Evolutionary conservation across 2,329 filamentous ascomycete genomes (phyloP).

Genomic region (Juglanconis oblonga): DNA sequence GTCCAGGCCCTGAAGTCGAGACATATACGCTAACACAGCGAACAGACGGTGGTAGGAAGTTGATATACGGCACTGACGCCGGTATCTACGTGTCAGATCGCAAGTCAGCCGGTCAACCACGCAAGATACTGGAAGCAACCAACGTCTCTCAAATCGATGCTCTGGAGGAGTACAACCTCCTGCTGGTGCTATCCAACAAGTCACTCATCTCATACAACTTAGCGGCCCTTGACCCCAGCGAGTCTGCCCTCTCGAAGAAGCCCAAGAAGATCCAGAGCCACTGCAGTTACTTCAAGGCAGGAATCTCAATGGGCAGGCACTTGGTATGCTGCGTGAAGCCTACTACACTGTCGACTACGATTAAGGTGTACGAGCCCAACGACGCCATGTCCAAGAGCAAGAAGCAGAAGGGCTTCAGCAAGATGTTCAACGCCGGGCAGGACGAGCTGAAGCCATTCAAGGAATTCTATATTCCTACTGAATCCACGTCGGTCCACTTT

Average conservation of each 20-base stretch:
- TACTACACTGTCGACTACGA: conserved; percentile 86
- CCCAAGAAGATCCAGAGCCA: conserved; percentile 96
- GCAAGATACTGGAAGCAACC: conserved; percentile 79
- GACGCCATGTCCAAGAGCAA: conserved; percentile 90
- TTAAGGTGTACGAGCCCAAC: conserved; percentile 99
- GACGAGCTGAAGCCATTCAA: conserved; percentile 96
- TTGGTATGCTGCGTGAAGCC: conserved; percentile 97
- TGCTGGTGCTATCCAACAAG: conserved; percentile 90
- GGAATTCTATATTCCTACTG: conserved; percentile 98
- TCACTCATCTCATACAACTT: conserved; percentile 86
- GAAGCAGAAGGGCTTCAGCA: conserved; percentile 92
- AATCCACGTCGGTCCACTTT: conserved; percentile 98
- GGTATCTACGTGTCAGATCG: conserved; percentile 92
- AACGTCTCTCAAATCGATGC: conserved; percentile 95
- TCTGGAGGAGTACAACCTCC: conserved; percentile 87
- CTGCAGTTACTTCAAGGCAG: conserved; percentile 97
- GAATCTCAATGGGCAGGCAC: conserved; percentile 90
- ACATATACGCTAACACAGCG: conserved; percentile 18
- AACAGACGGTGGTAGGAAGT: conserved; percentile 85
- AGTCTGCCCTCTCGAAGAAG: conserved; percentile 76
- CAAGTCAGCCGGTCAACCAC: conserved; percentile 75
- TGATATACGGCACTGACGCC: conserved; percentile 91
- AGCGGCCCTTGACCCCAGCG: conserved; percentile 79
- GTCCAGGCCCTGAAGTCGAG: neutral
- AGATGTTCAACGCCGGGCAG: conserved; percentile 90